phyloP scores from a whole-genome alignment of 2,329 filamentous ascomycete genomes.

The Stromatinia cepivora region DNA sequence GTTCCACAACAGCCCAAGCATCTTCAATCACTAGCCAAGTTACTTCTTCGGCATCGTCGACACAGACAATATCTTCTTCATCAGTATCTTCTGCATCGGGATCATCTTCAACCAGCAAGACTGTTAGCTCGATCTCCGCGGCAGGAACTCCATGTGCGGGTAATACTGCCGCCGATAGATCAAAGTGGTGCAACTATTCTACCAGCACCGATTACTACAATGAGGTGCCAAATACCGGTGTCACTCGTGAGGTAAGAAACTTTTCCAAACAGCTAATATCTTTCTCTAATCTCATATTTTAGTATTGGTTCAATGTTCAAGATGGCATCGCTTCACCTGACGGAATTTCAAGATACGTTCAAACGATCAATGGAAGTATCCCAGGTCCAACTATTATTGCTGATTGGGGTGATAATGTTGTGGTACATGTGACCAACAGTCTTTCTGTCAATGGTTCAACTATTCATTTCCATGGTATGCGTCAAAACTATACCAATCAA shows the following conservation, averaged over 20 bases:
- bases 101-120: slow-evolving; percentile 1
- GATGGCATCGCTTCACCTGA: slow-evolving; percentile 34
- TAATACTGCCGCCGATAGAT: slow-evolving; percentile 25
- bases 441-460: slow-evolving; percentile 43
- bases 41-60: not conserved
- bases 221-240: slow-evolving; percentile 44
- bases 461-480: slow-evolving; percentile 51
- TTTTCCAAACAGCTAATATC: slow-evolving; percentile 28
- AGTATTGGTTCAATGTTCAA: slow-evolving; percentile 28
- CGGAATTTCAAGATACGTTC: slow-evolving; percentile 33
- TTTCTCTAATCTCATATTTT: not conserved
- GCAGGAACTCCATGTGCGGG: slow-evolving; percentile 19
- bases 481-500: slow-evolving; percentile 45
- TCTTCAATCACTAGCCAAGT: not conserved
- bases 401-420: slow-evolving; percentile 45
- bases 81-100: not conserved
- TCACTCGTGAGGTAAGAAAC: slow-evolving; percentile 46
- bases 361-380: slow-evolving; percentile 39
- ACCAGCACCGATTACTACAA: slow-evolving; percentile 46
- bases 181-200: slow-evolving; percentile 49
- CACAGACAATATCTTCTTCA: not conserved
- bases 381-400: slow-evolving; percentile 40
- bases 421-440: slow-evolving; percentile 39
- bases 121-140: not conserved
- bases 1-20: not conserved